These are phyloP conservation scores for Stellera chamaejasme DNA, from an alignment of 345 rosid genomes.

Conservation along the genomic window DNA sequence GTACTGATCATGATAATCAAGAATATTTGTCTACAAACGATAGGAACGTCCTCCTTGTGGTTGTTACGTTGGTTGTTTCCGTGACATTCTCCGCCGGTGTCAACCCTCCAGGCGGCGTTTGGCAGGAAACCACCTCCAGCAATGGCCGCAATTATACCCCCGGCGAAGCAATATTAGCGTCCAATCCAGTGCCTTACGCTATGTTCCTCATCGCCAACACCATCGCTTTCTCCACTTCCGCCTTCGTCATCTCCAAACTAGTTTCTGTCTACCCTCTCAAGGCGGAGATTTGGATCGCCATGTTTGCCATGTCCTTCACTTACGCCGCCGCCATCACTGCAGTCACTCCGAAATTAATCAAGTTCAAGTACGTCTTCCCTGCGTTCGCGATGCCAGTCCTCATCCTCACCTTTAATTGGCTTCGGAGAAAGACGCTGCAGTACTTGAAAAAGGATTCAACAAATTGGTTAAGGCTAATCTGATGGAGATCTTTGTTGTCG, in stretches of 20 bases:
- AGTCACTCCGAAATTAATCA: not conserved
- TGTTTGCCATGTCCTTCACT: constrained; percentile 14
- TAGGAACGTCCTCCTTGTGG: constrained; percentile 5
- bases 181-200: not conserved
- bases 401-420: not conserved
- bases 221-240: constrained; percentile 11
- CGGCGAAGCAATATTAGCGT: not conserved
- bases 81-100: constrained; percentile 11
- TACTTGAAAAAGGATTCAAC: no score
- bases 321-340: constrained; percentile 20
- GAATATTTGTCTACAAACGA: not conserved
- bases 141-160: not conserved
- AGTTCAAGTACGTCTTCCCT: constrained; percentile 5
- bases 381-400: constrained; percentile 12
- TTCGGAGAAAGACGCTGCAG: no score
- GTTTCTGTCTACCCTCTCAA: constrained; percentile 15
- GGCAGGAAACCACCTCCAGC: constrained; percentile 6
- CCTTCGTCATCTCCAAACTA: constrained; percentile 11
- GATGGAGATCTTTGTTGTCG: no score
- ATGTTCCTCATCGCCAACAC: constrained; percentile 20
- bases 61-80: constrained; percentile 4
- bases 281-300: constrained; percentile 14
- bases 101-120: constrained; percentile 10
- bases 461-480: no score
- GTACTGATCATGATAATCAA: no score